phyloP scores from a whole-genome alignment of 1,139 yeast genomes.

The Eremothecium coryli region DNA sequence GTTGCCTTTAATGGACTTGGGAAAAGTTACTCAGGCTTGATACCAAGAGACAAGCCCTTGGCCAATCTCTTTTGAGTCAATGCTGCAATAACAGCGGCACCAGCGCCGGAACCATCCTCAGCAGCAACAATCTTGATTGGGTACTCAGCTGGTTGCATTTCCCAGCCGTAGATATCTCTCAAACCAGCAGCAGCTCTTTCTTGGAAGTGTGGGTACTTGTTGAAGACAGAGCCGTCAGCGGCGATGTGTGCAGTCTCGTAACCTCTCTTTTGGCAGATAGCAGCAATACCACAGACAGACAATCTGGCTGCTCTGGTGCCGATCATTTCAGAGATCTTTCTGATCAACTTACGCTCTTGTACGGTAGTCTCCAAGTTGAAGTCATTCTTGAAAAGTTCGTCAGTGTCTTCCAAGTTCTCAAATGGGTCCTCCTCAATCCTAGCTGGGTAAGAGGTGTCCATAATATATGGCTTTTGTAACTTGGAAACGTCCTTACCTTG shows the following conservation, averaged over 20 bases:
- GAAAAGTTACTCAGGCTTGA: too few species aligned
- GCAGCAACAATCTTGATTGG: slow-evolving; percentile 83
- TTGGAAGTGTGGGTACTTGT: slow-evolving; percentile 86
- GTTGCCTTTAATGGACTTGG: too few species aligned
- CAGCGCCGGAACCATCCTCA: slow-evolving; percentile 97
- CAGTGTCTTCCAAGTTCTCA: slow-evolving; percentile 73
- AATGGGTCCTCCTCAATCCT: slow-evolving; percentile 82
- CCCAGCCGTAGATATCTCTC: slow-evolving; percentile 86
- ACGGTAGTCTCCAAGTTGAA: slow-evolving; percentile 59
- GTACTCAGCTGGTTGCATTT: slow-evolving; percentile 38
- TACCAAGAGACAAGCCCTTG: too few species aligned
- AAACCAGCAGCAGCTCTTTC: slow-evolving; percentile 83
- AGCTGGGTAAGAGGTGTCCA: slow-evolving; percentile 88
- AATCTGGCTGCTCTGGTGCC: slow-evolving; percentile 92
- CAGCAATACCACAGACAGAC: slow-evolving; percentile 93
- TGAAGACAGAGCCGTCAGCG: slow-evolving; percentile 93
- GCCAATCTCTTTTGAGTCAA: slow-evolving; percentile 71
- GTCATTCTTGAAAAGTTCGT: slow-evolving; percentile 49
- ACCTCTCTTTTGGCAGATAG: slow-evolving; percentile 81
- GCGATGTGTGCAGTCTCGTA: slow-evolving; percentile 78
- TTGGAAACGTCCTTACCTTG: slow-evolving; percentile 55
- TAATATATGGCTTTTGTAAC: slow-evolving; percentile 51
- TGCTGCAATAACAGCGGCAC: slow-evolving; percentile 96
- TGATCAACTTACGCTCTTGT: slow-evolving; percentile 74
- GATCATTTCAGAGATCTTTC: slow-evolving; percentile 74